Percentiles rank a stretch among this genome's conserved stretches.
Conservation (phyloP, 257 asterid genomes). For the Solanum tarijense region DNA sequence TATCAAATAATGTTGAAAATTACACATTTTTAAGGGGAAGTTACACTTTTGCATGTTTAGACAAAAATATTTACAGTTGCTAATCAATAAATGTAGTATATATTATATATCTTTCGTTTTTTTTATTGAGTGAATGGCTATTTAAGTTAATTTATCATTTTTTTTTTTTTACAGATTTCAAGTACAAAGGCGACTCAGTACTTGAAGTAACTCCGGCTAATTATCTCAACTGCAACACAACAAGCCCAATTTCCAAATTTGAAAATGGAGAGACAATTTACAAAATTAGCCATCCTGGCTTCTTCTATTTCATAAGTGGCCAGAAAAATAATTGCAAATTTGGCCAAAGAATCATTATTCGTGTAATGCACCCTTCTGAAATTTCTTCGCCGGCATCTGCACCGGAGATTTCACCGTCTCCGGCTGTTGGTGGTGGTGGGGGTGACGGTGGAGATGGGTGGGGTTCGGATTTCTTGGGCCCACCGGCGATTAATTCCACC, state of each 20-base stretch:
- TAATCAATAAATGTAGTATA: neutral
- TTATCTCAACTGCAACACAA: constrained; percentile 35
- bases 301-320: constrained; percentile 73
- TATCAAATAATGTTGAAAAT: neutral
- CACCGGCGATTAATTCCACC: constrained; percentile 13
- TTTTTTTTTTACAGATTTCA: constrained; percentile 40
- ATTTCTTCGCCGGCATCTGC: constrained; percentile 25
- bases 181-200: constrained; percentile 54
- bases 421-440: neutral
- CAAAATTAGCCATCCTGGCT: constrained; percentile 36
- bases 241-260: constrained; percentile 41
- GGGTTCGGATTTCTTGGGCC: constrained; percentile 11
- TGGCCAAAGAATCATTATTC: constrained; percentile 54
- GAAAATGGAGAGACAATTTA: constrained; percentile 43
- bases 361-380: constrained; percentile 47
- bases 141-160: neutral
- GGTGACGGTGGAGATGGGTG: constrained; percentile 5
- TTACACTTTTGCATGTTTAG: neutral
- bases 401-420: constrained; percentile 14
- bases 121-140: neutral
- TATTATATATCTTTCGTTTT: neutral
- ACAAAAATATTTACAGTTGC: neutral
- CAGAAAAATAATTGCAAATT: constrained; percentile 38
- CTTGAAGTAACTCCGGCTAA: constrained; percentile 42
- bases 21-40: neutral